Percentiles rank a stretch among this genome's conserved stretches.
These are phyloP conservation scores for Aspergillus tanneri DNA, from an alignment of 2,329 filamentous ascomycete species.

Conservation along the genomic window DNA sequence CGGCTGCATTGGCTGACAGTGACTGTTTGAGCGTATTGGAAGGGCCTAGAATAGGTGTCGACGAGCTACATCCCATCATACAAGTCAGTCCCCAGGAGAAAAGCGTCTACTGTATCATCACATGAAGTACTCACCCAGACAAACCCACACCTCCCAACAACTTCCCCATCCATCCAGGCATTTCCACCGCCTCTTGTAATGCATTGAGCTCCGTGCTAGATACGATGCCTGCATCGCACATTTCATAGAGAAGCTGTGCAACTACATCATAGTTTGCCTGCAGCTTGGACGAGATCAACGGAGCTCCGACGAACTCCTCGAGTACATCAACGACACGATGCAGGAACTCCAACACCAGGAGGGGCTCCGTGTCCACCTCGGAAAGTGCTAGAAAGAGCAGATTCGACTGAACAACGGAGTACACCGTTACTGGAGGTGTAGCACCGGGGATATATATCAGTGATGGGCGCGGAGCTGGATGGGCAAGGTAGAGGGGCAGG, in stretches of 20 bases:
- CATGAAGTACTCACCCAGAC: conserved; percentile 59
- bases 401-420: conserved; percentile 82
- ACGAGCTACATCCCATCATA: conserved; percentile 24
- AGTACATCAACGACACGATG: conserved; percentile 89
- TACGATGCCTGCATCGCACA: conserved; percentile 91
- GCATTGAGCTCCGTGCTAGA: conserved; percentile 92
- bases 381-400: conserved; percentile 81
- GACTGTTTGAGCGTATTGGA: conserved; percentile 43
- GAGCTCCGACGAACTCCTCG: conserved; percentile 89
- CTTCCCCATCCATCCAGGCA: conserved; percentile 86
- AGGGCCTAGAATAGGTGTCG: conserved; percentile 43
- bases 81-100: background rate
- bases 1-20: conserved; percentile 34
- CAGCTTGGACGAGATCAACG: conserved; percentile 80
- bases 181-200: conserved; percentile 84
- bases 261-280: conserved; percentile 90
- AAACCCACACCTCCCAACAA: conserved; percentile 82
- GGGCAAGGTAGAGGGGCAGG: conserved; percentile 81
- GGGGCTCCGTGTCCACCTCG: conserved; percentile 82
- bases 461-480: conserved; percentile 77
- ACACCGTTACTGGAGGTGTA: conserved; percentile 82
- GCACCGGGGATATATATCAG: conserved; percentile 80
- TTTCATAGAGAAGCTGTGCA: conserved; percentile 87
- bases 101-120: background rate
- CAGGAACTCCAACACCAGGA: conserved; percentile 89